Evolutionary conservation across 2,329 filamentous ascomycete genomes (phyloP).

Genomic region (Lachnellula subtilissima): DNA sequence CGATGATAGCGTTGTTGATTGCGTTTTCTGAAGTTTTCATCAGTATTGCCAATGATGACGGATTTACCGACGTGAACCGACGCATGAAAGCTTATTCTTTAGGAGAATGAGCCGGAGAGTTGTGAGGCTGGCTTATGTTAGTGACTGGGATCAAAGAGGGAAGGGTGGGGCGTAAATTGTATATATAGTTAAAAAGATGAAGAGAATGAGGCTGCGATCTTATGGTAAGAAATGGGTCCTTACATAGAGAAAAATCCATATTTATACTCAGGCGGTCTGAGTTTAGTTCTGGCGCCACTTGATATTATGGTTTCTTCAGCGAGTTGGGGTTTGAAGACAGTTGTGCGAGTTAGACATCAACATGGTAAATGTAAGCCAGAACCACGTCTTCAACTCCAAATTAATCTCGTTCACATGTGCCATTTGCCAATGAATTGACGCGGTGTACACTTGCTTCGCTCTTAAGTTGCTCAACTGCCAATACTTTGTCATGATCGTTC

Average conservation of each 20-base stretch:
- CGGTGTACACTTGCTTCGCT: constrained; percentile 50
- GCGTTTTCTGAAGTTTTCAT: constrained; percentile 42
- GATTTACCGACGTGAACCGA: constrained; percentile 56
- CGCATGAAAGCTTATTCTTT: constrained; percentile 51
- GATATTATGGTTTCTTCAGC: too few species aligned
- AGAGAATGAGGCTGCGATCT: constrained; percentile 46
- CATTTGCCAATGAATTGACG: constrained; percentile 47
- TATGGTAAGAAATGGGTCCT: neutral
- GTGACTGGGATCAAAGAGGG: neutral
- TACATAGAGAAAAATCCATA: constrained; percentile 50
- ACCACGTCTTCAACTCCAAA: constrained; percentile 34
- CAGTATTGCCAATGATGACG: constrained; percentile 56
- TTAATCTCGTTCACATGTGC: constrained; percentile 39
- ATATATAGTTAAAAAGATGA: constrained; percentile 53
- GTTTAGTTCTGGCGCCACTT: constrained; percentile 38
- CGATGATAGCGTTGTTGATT: constrained; percentile 31
- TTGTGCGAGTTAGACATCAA: constrained; percentile 14
- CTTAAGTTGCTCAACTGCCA: constrained; percentile 50
- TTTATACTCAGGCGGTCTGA: constrained; percentile 52
- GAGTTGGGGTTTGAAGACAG: too few species aligned
- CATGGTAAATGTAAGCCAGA: constrained; percentile 29
- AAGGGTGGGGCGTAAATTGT: constrained; percentile 34
- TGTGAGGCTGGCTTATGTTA: constrained; percentile 23
- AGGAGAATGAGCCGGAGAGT: constrained; percentile 46
- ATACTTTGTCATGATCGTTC: constrained; percentile 44